These are phyloP conservation scores for Phytophthora lateralis DNA, from an alignment of 352 stramenopile genomes.

Conservation along the genomic window DNA sequence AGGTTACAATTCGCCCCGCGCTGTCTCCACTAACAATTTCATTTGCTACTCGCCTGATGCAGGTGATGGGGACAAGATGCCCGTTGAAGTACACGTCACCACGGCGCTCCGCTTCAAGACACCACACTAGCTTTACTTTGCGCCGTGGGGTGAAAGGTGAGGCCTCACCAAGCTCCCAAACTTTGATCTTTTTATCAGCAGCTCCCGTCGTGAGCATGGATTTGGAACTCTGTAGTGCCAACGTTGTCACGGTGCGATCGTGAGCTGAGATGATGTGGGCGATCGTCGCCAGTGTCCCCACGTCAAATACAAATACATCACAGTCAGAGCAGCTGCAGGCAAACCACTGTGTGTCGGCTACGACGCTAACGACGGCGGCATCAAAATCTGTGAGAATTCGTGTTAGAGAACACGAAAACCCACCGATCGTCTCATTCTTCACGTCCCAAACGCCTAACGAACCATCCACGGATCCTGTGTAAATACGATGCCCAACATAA, in stretches of 20 bases:
- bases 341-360: slow-evolving; percentile 58
- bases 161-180: slow-evolving; percentile 54
- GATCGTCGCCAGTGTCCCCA: slow-evolving; percentile 44
- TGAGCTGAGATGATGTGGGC: slow-evolving; percentile 61
- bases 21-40: slow-evolving; percentile 80
- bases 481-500: slow-evolving; percentile 63
- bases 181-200: slow-evolving; percentile 68
- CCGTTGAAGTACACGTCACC: slow-evolving; percentile 57
- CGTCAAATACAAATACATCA: slow-evolving; percentile 75
- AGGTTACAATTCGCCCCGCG: slow-evolving; percentile 64
- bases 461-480: slow-evolving; percentile 72
- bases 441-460: slow-evolving; percentile 74
- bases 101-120: slow-evolving; percentile 43
- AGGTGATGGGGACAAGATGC: slow-evolving; percentile 60
- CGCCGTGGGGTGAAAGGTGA: slow-evolving; percentile 34
- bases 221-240: slow-evolving; percentile 56
- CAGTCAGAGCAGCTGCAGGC: slow-evolving; percentile 71
- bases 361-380: slow-evolving; percentile 69
- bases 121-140: slow-evolving; percentile 39
- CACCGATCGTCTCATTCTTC: slow-evolving; percentile 54
- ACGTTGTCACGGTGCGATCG: slow-evolving; percentile 47
- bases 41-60: slow-evolving; percentile 60
- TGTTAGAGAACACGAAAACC: slow-evolving; percentile 49
- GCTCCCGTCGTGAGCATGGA: slow-evolving; percentile 53
- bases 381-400: slow-evolving; percentile 75